A percentile compares a stretch with the other conserved stretches of the same genome.
These are phyloP conservation scores for Xerocomus brunneocitrinus DNA, from an alignment of 768 basidiomycete genomes.

Conservation along the genomic window DNA sequence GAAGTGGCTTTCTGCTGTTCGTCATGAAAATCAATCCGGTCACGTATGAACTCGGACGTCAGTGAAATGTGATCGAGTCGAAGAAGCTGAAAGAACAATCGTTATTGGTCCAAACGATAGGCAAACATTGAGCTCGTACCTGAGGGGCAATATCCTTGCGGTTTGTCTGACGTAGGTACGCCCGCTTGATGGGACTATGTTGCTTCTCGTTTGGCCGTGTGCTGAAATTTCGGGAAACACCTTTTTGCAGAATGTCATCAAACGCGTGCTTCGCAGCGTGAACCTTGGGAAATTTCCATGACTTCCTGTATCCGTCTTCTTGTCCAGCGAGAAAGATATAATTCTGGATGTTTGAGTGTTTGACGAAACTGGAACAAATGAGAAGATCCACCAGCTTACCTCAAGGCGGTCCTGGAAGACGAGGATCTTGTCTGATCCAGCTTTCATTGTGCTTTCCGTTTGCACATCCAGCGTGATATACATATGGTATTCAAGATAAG, in stretches of 20 bases:
- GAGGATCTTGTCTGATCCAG: neutral
- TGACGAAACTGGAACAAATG: too few species aligned
- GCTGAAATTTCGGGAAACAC: neutral
- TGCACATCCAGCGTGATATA: neutral
- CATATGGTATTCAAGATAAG: neutral
- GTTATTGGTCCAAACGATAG: too few species aligned
- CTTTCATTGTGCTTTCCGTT: neutral
- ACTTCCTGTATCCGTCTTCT: neutral
- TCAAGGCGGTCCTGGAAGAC: neutral
- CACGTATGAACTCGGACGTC: too few species aligned
- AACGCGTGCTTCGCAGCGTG: neutral
- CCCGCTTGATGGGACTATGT: neutral
- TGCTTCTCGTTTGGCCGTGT: neutral
- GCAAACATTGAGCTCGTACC: neutral
- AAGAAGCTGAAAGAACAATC: too few species aligned
- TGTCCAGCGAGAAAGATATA: neutral
- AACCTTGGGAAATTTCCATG: neutral
- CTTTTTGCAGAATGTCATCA: neutral
- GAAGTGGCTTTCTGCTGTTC: too few species aligned
- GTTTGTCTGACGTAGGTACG: neutral
- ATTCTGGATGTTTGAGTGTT: neutral
- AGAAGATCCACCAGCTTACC: neutral
- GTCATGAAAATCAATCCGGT: too few species aligned
- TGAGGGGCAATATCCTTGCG: neutral
- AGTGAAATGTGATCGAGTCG: too few species aligned